A percentile compares a stretch with the other conserved stretches of the same genome.
These are phyloP conservation scores for Talaromyces sp. DNA, from an alignment of 2,329 filamentous ascomycete genomes.

Conservation along the genomic window DNA sequence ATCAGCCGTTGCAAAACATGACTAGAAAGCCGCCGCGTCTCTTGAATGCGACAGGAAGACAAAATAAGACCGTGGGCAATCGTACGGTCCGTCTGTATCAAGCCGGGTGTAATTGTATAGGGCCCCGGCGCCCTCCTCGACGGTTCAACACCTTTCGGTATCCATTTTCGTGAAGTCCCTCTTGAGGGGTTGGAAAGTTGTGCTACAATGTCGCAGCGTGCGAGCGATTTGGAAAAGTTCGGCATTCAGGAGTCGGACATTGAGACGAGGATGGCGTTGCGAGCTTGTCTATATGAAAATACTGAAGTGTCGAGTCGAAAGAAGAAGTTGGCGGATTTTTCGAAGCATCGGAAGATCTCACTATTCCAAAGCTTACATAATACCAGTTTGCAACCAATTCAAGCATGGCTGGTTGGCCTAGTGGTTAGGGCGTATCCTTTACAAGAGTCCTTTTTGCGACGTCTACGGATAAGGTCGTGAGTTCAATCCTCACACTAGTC, in stretches of 20 bases:
- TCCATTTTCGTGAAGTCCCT: conserved; percentile 12
- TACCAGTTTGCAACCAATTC: too few species aligned
- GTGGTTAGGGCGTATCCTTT: conserved; percentile 11
- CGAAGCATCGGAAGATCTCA: too few species aligned
- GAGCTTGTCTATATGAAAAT: neutral
- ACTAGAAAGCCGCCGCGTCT: neutral
- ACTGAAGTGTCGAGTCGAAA: neutral
- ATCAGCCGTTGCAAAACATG: neutral
- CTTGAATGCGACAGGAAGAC: neutral
- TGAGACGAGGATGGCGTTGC: neutral
- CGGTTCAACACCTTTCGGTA: neutral
- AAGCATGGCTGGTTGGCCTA: neutral
- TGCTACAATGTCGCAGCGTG: conserved; percentile 16
- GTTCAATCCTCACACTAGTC: conserved; percentile 8
- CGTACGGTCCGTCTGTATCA: neutral
- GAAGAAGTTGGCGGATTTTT: neutral
- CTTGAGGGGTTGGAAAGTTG: conserved; percentile 6
- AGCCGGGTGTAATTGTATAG: neutral
- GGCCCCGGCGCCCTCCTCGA: neutral
- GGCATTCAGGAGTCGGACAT: conserved; percentile 17
- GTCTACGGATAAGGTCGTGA: conserved; percentile 7
- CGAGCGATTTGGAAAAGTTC: conserved; percentile 8
- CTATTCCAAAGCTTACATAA: too few species aligned
- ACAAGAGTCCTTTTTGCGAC: conserved; percentile 3
- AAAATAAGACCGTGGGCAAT: neutral